Conservation (phyloP, 1,284 basidiomycete genomes). For the Cerioporus squamosus region DNA sequence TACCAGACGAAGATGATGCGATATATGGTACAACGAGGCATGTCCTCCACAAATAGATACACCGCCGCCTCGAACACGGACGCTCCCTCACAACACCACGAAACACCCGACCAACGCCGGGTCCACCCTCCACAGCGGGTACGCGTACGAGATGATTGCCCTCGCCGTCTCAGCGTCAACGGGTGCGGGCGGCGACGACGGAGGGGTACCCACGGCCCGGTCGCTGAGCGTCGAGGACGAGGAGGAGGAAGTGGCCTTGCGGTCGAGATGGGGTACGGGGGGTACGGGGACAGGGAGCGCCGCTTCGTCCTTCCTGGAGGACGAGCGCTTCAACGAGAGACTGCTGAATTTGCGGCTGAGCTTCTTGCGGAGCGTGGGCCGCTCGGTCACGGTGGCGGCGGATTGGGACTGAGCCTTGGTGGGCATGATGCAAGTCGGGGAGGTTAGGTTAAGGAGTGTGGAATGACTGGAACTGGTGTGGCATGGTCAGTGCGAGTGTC, state of each 20-base stretch:
- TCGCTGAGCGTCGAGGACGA: too few relatives aligned
- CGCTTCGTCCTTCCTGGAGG: neutral
- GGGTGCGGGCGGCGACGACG: neutral
- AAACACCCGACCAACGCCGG: conserved; percentile 16
- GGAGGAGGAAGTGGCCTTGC: neutral
- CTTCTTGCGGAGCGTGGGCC: conserved; percentile 13
- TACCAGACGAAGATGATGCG: too few relatives aligned
- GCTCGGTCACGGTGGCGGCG: neutral
- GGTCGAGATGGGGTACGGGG: neutral
- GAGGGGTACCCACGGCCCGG: neutral
- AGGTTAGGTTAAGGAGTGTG: neutral
- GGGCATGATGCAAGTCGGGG: neutral
- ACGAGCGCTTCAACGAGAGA: neutral
- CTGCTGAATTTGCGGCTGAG: conserved; percentile 12
- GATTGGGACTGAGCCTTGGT: neutral
- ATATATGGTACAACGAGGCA: neutral
- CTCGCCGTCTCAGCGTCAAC: neutral
- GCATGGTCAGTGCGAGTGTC: too few relatives aligned
- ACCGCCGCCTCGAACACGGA: neutral
- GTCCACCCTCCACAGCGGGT: conserved; percentile 16
- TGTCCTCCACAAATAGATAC: neutral
- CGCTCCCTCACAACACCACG: conserved; percentile 7
- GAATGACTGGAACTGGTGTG: neutral
- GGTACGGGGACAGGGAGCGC: neutral
- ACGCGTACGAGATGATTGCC: conserved; percentile 2